These are phyloP conservation scores for Withania somnifera DNA, from an alignment of 305 asterid species.

Conservation along the genomic window DNA sequence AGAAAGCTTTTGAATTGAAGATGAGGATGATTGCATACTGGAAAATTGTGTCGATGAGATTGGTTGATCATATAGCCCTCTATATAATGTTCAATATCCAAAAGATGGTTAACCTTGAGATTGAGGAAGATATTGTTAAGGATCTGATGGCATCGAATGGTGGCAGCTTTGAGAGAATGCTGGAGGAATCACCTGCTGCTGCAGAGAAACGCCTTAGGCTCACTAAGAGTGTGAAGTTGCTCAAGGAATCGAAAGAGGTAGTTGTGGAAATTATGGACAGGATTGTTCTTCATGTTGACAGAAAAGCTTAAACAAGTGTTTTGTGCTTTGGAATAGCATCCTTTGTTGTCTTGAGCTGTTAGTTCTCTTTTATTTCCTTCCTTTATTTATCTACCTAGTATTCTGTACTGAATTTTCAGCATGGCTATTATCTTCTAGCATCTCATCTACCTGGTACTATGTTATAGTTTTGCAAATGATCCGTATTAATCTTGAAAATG, in stretches of 20 bases:
- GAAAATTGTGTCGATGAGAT: conserved; percentile 3
- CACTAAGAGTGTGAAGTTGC: conserved; percentile 24
- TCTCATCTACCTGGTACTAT: neutral
- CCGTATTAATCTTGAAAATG: no score
- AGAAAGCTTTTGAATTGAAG: conserved; percentile 3
- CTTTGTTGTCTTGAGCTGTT: neutral
- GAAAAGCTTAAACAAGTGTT: neutral
- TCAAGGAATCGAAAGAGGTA: conserved; percentile 40
- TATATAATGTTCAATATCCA: neutral
- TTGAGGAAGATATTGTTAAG: conserved; percentile 5
- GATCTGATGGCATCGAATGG: conserved; percentile 15
- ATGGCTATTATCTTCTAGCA: neutral
- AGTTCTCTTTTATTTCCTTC: neutral
- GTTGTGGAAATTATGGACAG: conserved; percentile 26
- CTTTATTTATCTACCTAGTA: neutral
- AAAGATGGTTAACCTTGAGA: neutral
- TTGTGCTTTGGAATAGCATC: neutral
- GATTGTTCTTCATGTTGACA: neutral
- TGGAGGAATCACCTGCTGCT: conserved; percentile 23
- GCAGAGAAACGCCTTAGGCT: conserved; percentile 24
- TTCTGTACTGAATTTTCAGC: neutral
- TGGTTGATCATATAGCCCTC: conserved; percentile 2
- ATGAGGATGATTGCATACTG: conserved; percentile 4
- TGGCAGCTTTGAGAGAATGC: conserved; percentile 23
- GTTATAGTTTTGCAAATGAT: neutral